Evolutionary conservation across 139 green algal species (phyloP), one percentile per base, ranked within the genome.

Genomic region (Mesostigma viride): DNA sequence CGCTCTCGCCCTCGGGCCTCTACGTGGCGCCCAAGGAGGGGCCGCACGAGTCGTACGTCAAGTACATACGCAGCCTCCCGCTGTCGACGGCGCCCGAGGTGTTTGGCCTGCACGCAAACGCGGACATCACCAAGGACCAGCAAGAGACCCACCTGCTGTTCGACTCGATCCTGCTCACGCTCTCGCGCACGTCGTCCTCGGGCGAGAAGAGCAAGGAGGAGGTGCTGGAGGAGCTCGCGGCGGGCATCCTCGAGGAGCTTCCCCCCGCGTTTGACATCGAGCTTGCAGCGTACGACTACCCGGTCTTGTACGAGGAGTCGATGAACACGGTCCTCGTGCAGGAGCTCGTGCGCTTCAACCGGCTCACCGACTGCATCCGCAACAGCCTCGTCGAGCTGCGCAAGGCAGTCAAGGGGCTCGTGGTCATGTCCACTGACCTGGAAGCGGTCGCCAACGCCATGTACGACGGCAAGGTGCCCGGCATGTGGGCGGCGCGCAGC

Each of bases 301-400:
- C 86, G 32, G 84, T 89, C 48, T 72, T 86, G 36, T 91, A 92
- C 73, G 74, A 87, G 48, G 82, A 91, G 72, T 79, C 46, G 33
- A 88, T 92, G 80, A 92, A 92, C 73, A 88, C 83, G 24, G 86
- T 92, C 72, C 72, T 92, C 64, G 82, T 69, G 32, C 85, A 89
- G 75, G 86, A 92, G 81, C 76, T 90, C 53, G 83, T 90, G 64
- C 82, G 86, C 47, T 91, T 87, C 77, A 92, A 92, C 74, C 56
- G 78, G 1, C 69, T 89, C 34, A 71, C 87, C 22, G 36, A 76
- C 44, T 79, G 84, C 31, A 77, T 90, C 35, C 80, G 83, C 53
- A 63, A 31, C 58, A 84, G 68, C 58, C 56, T 87, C 31, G 31
- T 40, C 26, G 53, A 66, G 35, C 67, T 84, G 6, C 57, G 68